Percentiles rank a stretch among this genome's conserved stretches.
Conservation (phyloP, 2,329 filamentous ascomycete species). For the Microdochium paspali region DNA sequence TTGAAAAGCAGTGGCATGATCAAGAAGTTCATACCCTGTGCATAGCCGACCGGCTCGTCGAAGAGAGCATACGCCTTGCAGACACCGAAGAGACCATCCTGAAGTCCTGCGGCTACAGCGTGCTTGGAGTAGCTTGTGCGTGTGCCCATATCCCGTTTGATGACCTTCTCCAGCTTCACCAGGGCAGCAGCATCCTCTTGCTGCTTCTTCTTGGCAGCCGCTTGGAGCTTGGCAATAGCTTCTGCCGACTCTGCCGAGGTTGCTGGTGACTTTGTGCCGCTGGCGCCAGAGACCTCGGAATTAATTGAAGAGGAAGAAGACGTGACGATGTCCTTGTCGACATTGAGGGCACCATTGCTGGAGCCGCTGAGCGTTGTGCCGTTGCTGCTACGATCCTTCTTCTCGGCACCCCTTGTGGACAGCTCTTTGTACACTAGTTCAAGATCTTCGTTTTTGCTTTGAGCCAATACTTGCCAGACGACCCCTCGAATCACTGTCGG, state of each 20-base stretch:
- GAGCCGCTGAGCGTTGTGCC: constrained; percentile 39
- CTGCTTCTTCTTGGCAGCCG: constrained; percentile 56
- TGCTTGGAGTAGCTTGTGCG: constrained; percentile 96
- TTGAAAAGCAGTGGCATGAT: constrained; percentile 96
- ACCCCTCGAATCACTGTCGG: constrained; percentile 94
- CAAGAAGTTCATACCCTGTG: constrained; percentile 98
- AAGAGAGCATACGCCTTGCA: constrained; percentile 97
- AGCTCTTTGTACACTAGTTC: constrained; percentile 82
- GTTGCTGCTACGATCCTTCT: constrained; percentile 52
- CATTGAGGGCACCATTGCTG: constrained; percentile 45
- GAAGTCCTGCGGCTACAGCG: constrained; percentile 79
- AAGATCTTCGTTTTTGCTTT: constrained; percentile 87
- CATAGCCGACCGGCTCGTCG: constrained; percentile 90
- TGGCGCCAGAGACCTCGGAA: constrained; percentile 62
- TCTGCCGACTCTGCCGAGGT: constrained; percentile 55
- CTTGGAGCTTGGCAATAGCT: constrained; percentile 54
- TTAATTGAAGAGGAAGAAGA: constrained; percentile 82
- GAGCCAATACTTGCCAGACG: constrained; percentile 94
- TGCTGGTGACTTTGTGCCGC: constrained; percentile 43
- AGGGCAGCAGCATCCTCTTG: constrained; percentile 69
- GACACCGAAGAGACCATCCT: constrained; percentile 88
- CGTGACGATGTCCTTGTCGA: constrained; percentile 55
- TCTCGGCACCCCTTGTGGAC: constrained; percentile 69
- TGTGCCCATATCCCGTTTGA: constrained; percentile 82
- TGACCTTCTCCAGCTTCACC: constrained; percentile 80